Conservation (phyloP, 2,329 filamentous ascomycete species). For the Trichothecium roseum region DNA sequence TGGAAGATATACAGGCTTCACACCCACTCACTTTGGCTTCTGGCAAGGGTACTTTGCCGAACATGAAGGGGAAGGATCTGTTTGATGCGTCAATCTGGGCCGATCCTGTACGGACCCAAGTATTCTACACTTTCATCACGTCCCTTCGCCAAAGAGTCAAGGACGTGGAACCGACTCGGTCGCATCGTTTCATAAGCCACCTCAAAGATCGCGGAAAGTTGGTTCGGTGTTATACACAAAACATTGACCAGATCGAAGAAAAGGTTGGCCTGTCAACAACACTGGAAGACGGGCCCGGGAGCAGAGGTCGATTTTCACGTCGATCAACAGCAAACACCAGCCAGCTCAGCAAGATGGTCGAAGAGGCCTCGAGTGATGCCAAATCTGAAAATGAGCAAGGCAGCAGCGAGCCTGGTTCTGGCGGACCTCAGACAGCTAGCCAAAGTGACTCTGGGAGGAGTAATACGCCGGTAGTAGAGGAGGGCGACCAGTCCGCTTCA, state of each 20-base stretch:
- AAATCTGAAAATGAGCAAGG: too few relatives aligned
- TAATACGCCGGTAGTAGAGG: constrained; percentile 3
- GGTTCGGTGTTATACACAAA: constrained; percentile 64
- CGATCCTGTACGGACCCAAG: constrained; percentile 55
- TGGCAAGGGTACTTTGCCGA: constrained; percentile 32
- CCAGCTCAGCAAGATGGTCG: constrained; percentile 26
- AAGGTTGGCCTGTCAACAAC: constrained; percentile 58
- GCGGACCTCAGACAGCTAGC: constrained; percentile 1
- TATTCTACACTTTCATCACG: constrained; percentile 65
- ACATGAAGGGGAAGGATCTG: constrained; percentile 60
- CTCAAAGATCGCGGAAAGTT: constrained; percentile 58
- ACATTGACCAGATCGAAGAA: constrained; percentile 64
- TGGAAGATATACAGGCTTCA: constrained; percentile 26
- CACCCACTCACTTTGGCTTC: constrained; percentile 26
- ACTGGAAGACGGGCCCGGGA: constrained; percentile 50
- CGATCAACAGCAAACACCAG: constrained; percentile 25
- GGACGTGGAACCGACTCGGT: constrained; percentile 52
- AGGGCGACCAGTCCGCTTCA: constrained; percentile 10
- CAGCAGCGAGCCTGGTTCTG: background rate
- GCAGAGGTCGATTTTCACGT: constrained; percentile 47
- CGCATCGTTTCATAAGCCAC: constrained; percentile 59
- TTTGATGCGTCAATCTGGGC: constrained; percentile 64
- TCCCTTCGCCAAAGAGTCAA: constrained; percentile 54
- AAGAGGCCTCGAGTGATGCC: constrained; percentile 16
- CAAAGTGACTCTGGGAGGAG: constrained; percentile 1